Evolutionary conservation across 139 green algal genomes (phyloP).

Genomic region (Axilococcus clingmanii): DNA sequence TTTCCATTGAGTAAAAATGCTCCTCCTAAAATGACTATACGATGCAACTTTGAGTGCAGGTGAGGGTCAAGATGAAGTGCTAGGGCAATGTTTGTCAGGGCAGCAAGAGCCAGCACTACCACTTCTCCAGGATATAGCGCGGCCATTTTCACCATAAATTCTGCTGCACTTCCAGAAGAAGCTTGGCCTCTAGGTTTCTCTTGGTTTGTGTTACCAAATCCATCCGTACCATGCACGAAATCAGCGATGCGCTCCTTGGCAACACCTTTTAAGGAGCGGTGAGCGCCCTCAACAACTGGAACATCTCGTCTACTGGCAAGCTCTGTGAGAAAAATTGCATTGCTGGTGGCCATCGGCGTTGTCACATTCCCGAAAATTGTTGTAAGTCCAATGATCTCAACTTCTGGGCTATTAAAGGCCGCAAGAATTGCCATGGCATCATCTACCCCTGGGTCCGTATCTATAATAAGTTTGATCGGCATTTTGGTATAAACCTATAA

Average conservation of each 20-base stretch:
- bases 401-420: constrained; percentile 59
- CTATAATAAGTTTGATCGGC: constrained; percentile 58
- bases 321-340: constrained; percentile 57
- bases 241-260: constrained; percentile 65
- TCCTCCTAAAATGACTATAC: constrained; percentile 67
- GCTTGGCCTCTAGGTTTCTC: not conserved
- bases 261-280: constrained; percentile 30
- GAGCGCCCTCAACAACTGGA: constrained; percentile 42
- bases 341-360: constrained; percentile 59
- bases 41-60: constrained; percentile 49
- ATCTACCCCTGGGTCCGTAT: constrained; percentile 73
- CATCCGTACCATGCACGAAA: constrained; percentile 84
- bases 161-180: constrained; percentile 36
- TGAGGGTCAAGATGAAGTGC: constrained; percentile 53
- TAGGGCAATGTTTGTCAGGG: constrained; percentile 80
- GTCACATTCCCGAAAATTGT: constrained; percentile 77
- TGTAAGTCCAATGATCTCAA: constrained; percentile 69
- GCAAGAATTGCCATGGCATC: constrained; percentile 72
- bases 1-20: constrained; percentile 75
- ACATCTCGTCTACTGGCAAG: constrained; percentile 38
- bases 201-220: constrained; percentile 68
- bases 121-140: constrained; percentile 43
- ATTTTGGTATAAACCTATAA: too few species aligned
- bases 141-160: constrained; percentile 64
- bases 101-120: constrained; percentile 64